Evolutionary conservation across 768 basidiomycete genomes (phyloP), one percentile per base, ranked within the genome.

Genomic region (Kwoniella sp.): DNA sequence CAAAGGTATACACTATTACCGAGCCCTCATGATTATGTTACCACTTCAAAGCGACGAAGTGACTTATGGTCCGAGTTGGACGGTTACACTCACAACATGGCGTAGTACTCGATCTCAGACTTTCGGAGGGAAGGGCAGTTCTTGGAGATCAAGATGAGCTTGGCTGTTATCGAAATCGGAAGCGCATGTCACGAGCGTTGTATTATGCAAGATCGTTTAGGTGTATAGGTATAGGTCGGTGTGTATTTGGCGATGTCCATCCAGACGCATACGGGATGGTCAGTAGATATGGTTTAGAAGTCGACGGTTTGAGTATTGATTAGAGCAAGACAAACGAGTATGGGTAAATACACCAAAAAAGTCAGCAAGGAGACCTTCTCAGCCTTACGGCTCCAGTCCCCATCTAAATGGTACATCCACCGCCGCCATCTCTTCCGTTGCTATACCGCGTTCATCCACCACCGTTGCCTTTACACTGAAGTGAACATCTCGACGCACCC

Each of bases 31-130:
- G n/a, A n/a, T n/a, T n/a, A n/a, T n/a, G n/a, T n/a, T n/a, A n/a
- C n/a, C n/a, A n/a, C n/a, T n/a, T n/a, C n/a, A n/a, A n/a, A n/a
- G n/a, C n/a, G n/a, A n/a, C n/a, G n/a, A n/a, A n/a, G n/a, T n/a
- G n/a, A n/a, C n/a, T n/a, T n/a, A n/a, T n/a, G n/a, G n/a, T n/a
- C n/a, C n/a, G n/a, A n/a, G n/a, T n/a, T n/a, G n/a, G n/a, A n/a
- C n/a, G 25, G 48, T 19, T 12, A 37, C 15, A 77, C 78, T 63
- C 55, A 79, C 78, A 99, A 86, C 94, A 96, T 96, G 83, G 93
- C 96, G 81, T 98, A 99, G 86, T 98, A 99, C 85, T 99, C 96
- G 64, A 99, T 86, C 85, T 99, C 96, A 65, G 95, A 97, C 83
- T 96, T 96, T 82, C 96, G 92, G 68, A 99, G 87, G 68, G 96